phyloP scores from a whole-genome alignment of 202 grass and related monocot species.

The Miscanthus sacchariflorus region DNA sequence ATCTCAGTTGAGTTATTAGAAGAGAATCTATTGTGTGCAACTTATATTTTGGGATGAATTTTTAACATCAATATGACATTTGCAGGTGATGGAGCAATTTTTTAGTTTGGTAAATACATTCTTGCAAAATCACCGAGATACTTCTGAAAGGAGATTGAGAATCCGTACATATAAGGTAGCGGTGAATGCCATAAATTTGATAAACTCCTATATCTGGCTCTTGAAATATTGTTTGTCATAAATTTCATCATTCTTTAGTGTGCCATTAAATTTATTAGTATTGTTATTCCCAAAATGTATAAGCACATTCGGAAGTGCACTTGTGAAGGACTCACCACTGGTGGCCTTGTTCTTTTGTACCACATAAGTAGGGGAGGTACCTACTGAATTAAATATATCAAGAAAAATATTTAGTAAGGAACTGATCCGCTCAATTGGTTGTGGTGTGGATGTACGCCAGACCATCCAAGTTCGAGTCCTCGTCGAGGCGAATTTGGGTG shows the following conservation, averaged over 20 bases:
- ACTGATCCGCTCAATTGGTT: no score
- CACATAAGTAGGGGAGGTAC: neutral
- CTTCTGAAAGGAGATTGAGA: slow-evolving; percentile 91
- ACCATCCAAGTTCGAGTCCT: no score
- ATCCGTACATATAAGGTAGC: slow-evolving; percentile 97
- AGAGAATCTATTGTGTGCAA: neutral
- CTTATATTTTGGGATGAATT: slow-evolving; percentile 4
- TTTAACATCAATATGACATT: slow-evolving; percentile 38
- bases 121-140: slow-evolving; percentile 93
- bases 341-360: neutral
- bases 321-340: neutral
- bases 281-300: neutral
- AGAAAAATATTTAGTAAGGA: neutral
- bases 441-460: no score
- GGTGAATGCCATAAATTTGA: slow-evolving; percentile 31
- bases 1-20: slow-evolving; percentile 16
- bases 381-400: neutral
- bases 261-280: neutral
- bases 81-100: slow-evolving; percentile 96
- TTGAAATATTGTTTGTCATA: slow-evolving; percentile 10
- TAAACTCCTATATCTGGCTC: slow-evolving; percentile 3
- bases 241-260: slow-evolving; percentile 9
- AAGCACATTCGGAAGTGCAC: neutral
- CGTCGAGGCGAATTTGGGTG: neutral
- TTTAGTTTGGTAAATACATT: slow-evolving; percentile 96